Evolutionary conservation across 768 basidiomycete species (phyloP), one percentile per base, ranked within the genome.

Genomic region (Kwoniella dejecticola): DNA sequence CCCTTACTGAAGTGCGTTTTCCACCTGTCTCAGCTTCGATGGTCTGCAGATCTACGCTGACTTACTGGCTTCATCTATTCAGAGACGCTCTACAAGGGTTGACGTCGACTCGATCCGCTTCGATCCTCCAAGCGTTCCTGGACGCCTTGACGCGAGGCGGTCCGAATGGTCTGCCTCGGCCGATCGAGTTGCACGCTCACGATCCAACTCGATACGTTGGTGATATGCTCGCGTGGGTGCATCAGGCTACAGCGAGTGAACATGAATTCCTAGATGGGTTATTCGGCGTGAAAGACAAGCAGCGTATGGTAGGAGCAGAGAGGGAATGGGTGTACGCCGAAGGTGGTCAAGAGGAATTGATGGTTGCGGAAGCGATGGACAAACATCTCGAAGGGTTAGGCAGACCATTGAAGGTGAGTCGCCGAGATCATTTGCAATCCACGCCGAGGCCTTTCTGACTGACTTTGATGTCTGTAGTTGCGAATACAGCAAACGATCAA

Each of bases 151-250:
- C 93, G 0, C 85, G 90, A 12, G 93, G 94, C 5, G 90, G 89
- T 1, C 89, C 87, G 1, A 88, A 86, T 40, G 91, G 89, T 41
- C 81, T 89, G 6, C 91, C 94, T 11, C 85, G 94, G 4, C 91
- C 95, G 0, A 98, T 99, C 64, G 96, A 98, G 76, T 83, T 99
- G 2, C 96, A 99, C 72, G 96, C 96, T 0, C 96, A 99, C 70
- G 96, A 99, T 76, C 95, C 96, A 0, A 84, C 92, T 67, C 87
- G 95, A 30, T 99, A 99, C 75, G 87, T 95, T 13, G 96, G 96
- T 13, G 95, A 98, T 79, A 98, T 98, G 90, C 86, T 98, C 7
- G 95, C 94, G 0, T 97, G 95, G 95, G 87, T 97, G 0, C 95
- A 99, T 79, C 95, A 98, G 64, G 85, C 89, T 0, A 91, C 96